phyloP scores from a whole-genome alignment of 139 green algal genomes.

The Medakamo hakoo region DNA sequence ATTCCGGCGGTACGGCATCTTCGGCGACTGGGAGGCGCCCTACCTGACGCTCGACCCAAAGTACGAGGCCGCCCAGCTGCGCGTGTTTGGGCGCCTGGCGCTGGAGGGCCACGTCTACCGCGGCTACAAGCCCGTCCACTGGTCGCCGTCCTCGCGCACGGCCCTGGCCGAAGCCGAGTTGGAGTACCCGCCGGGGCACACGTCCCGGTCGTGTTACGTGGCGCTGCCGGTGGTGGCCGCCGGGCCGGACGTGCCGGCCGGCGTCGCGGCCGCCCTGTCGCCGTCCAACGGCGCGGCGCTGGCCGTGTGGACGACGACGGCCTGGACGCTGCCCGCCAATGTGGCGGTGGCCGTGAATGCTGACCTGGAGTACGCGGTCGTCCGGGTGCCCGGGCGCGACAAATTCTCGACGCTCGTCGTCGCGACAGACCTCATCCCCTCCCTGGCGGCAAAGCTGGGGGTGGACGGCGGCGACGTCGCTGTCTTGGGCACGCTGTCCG shows the following conservation, averaged over 20 bases:
- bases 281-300: constrained; percentile 22
- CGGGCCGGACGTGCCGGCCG: constrained; percentile 10
- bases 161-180: constrained; percentile 96
- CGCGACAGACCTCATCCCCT: constrained; percentile 52
- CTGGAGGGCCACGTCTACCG: constrained; percentile 86
- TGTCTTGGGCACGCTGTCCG: constrained; percentile 26
- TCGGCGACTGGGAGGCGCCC: constrained; percentile 80
- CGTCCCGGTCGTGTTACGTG: constrained; percentile 75
- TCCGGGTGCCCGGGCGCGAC: constrained; percentile 26
- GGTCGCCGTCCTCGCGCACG: constrained; percentile 81
- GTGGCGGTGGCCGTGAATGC: constrained; percentile 88
- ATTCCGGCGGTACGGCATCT: constrained; percentile 92
- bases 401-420: no score
- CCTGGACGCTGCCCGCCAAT: constrained; percentile 98
- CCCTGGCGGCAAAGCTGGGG: constrained; percentile 52
- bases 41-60: constrained; percentile 86
- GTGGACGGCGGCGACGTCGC: no score
- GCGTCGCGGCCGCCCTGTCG: constrained; percentile 7
- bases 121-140: constrained; percentile 93
- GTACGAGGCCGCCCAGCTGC: constrained; percentile 83
- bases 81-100: constrained; percentile 91
- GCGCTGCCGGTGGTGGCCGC: constrained; percentile 50
- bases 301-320: constrained; percentile 97
- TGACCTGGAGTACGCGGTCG: constrained; percentile 74
- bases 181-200: constrained; percentile 96